phyloP scores from a whole-genome alignment of 2,329 filamentous ascomycete species.

The Hyphodiscus sp. region DNA sequence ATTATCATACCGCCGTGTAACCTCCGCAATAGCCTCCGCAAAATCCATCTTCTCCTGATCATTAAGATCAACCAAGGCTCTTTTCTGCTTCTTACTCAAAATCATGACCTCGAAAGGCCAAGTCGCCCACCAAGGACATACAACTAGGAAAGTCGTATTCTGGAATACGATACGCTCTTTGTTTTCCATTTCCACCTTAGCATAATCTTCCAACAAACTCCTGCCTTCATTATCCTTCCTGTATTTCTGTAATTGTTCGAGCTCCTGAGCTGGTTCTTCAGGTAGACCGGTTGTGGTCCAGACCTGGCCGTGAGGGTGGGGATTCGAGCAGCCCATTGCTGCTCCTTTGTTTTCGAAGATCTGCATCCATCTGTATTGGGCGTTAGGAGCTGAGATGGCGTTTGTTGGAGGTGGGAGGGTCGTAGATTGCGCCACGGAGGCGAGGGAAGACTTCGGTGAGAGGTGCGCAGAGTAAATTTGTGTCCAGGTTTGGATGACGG shows the following conservation, averaged over 20 bases:
- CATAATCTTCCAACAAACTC: slow-evolving; percentile 77
- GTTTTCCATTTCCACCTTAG: slow-evolving; percentile 72
- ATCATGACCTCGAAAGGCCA: slow-evolving; percentile 98
- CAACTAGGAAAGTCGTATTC: slow-evolving; percentile 75
- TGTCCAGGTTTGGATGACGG: slow-evolving; percentile 86
- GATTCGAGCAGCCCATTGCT: slow-evolving; percentile 98
- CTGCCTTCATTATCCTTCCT: slow-evolving; percentile 62
- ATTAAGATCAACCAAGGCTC: slow-evolving; percentile 76
- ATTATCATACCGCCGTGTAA: slow-evolving; percentile 91
- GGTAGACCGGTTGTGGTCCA: slow-evolving; percentile 92
- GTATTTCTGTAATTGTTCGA: slow-evolving; percentile 75
- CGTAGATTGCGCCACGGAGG: slow-evolving; percentile 36
- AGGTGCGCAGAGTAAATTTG: slow-evolving; percentile 80
- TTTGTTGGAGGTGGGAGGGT: slow-evolving; percentile 35
- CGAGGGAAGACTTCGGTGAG: slow-evolving; percentile 60
- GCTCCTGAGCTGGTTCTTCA: slow-evolving; percentile 78
- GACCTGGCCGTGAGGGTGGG: slow-evolving; percentile 92
- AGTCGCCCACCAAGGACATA: slow-evolving; percentile 96
- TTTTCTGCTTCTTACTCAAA: slow-evolving; percentile 75
- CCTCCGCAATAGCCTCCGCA: slow-evolving; percentile 79
- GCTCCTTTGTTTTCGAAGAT: slow-evolving; percentile 99
- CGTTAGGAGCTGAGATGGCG: slow-evolving; percentile 48
- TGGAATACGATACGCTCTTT: slow-evolving; percentile 81
- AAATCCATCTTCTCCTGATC: slow-evolving; percentile 64
- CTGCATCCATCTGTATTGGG: slow-evolving; percentile 94